Evolutionary conservation across 768 basidiomycete genomes (phyloP).

Genomic region (Mycena vitilis): DNA sequence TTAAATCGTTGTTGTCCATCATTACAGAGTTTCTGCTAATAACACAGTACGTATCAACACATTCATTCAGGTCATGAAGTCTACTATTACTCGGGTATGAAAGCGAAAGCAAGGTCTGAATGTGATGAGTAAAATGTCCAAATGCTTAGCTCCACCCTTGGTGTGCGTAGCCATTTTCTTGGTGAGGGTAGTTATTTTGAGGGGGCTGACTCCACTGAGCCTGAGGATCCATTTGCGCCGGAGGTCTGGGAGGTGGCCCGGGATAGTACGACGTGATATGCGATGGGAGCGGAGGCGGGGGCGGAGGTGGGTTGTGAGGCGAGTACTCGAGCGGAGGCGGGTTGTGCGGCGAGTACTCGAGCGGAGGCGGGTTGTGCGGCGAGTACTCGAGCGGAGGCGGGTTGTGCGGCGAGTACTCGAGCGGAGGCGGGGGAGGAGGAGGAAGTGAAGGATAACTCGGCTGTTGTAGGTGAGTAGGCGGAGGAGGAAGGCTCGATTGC

Average conservation of each 20-base stretch:
- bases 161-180: constrained; percentile 45
- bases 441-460: constrained; percentile 44
- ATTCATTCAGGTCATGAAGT: constrained; percentile 17
- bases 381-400: constrained; percentile 34
- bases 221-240: constrained; percentile 46
- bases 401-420: constrained; percentile 28
- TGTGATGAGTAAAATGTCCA: constrained; percentile 2
- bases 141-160: constrained; percentile 40
- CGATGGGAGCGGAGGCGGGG: constrained; percentile 35
- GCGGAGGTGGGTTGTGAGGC: constrained; percentile 15
- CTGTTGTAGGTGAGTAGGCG: constrained; percentile 56
- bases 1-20: constrained; percentile 1
- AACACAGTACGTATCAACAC: constrained; percentile 18
- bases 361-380: constrained; percentile 31
- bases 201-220: constrained; percentile 50
- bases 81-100: constrained; percentile 30
- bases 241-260: constrained; percentile 56
- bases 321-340: too few relatives aligned
- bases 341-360: too few relatives aligned
- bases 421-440: constrained; percentile 40
- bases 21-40: constrained; percentile 11
- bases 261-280: constrained; percentile 46
- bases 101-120: constrained; percentile 29
- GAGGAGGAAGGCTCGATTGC: constrained; percentile 63
- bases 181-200: background rate